Base-by-base conservation (phyloP, 1,284 basidiomycete species). In the Ceratorhiza oryzae-sativae region DNA sequence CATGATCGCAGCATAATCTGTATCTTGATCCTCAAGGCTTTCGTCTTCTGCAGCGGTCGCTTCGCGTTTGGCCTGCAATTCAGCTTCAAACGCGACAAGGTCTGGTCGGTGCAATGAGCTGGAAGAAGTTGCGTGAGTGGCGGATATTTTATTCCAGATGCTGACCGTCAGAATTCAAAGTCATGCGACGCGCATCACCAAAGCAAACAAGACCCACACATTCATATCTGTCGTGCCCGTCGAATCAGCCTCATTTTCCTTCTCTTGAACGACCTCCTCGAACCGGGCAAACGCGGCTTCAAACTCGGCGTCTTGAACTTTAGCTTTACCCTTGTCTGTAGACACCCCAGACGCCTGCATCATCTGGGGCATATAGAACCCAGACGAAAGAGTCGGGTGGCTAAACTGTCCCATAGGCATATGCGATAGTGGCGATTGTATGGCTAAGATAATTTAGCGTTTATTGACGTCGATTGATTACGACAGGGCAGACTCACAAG, bases 1-100 rank as follows among this genome's bases (percentile, higher is more conserved):
- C 87, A 93, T 91, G 46, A 92, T 81, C 76, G 93, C 90, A 72
- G 91, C 92, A 77, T 95, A 94, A 79, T 96, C 90, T 8, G 89
- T 88, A 79, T 97, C 95, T 94, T 34, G 27, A n/a, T 55, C 74
- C 18, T 71, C 72, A 34, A 61, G 71, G 3, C 67, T 56, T 15
- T 48, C 55, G 18, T 48, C 46, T 39, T 71, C 67, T 41, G 67
- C 67, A 15, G 55, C 45, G 10, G 41, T 30, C 10, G 67, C 67
- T 36, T 71, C 67, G 30, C 67, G 67, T 41, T 71, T 71, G 45
- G 67, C 67, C 60, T 71, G 67, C 23, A 71, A 45, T 18, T 71
- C 67, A 34, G 67, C 67, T 32, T 71, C 67, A 20, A 71, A 71
- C 18, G 55, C 56, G 30, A 34, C 41, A 15, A 71, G 67, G 48